Base-by-base conservation (phyloP, 208 protist genomes). In the Lotmaria passim region DNA sequence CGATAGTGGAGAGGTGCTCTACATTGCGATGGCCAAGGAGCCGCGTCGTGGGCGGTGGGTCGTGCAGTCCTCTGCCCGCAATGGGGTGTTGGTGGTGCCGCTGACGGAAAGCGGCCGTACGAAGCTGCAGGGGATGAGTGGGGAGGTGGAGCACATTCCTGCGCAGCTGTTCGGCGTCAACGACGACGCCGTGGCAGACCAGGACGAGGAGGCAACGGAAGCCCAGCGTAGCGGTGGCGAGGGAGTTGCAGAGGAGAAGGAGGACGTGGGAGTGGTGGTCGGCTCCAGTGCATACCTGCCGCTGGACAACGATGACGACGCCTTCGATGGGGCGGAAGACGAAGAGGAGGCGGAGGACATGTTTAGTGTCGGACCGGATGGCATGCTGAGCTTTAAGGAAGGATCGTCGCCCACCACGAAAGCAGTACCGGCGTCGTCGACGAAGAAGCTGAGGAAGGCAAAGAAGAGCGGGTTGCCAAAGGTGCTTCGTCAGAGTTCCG, bases 31-130 rank as follows among this genome's bases (percentile, higher is more conserved):
- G 72, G 79, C 81, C 26, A 95, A 95, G 69, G 90, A 97, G 74
- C 87, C 89, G 17, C 80, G 93, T 10, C 80, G 83, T 3, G 93
- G 93, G 1, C 90, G 93, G 8, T 97, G 93, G 91, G 83, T 94
- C 12, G 87, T 93, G 72, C 79, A 79, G 43, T 73, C 78, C n/a
- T 50, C 60, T 19, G 85, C 90, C n/a, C 78, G 85, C 30, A 97
- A 97, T 65, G 75, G 79, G 17, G 87, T 91, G 19, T 76, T 78
- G 51, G 79, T 97, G 34, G 70, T 96, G 52, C 93, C 93, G 21
- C 83, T 97, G 24, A 87, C 83, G 50, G 74, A 72, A 28, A 58
- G 43, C 7, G 73, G 67, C 17, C 46, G 57, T 26, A 55, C 31
- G 46, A 30, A 8, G 24, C 68, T 90, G 43, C 53, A 55, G n/a